Evolutionary conservation across 495 filamentous ascomycete genomes (phyloP).

Genomic region (Hyaloscypha variabilis): DNA sequence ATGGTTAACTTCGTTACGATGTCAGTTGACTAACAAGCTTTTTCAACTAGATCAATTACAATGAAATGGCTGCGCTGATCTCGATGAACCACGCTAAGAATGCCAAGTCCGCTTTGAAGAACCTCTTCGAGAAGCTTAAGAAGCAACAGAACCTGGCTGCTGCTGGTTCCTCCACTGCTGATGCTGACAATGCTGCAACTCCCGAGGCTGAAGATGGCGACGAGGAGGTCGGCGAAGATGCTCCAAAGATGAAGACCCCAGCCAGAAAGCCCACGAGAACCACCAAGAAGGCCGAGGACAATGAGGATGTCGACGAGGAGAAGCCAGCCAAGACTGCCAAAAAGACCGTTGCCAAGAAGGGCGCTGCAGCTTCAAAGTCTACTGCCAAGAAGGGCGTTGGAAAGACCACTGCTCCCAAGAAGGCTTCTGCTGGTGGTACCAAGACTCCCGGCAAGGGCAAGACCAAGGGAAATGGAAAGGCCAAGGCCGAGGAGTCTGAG

Average conservation of each 20-base stretch:
- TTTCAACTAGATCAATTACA: conserved; percentile 29
- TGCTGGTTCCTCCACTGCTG: not conserved
- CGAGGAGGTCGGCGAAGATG: not conserved
- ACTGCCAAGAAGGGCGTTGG: conserved; percentile 15
- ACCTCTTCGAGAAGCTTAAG: conserved; percentile 27
- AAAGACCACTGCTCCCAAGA: conserved; percentile 17
- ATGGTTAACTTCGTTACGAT: too few species aligned
- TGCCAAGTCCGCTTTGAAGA: conserved; percentile 15
- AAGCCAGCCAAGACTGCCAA: not conserved
- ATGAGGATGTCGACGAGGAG: not conserved
- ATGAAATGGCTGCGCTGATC: conserved; percentile 16
- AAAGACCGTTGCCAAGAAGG: conserved; percentile 8
- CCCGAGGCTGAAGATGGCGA: not conserved
- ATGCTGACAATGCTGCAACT: not conserved
- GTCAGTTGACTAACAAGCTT: not conserved
- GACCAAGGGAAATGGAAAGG: conserved; percentile 5
- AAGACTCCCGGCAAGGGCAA: conserved; percentile 17
- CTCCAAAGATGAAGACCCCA: not conserved
- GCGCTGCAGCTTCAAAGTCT: not conserved
- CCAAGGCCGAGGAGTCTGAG: conserved; percentile 5
- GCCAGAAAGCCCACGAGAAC: conserved; percentile 4
- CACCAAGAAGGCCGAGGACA: conserved; percentile 5
- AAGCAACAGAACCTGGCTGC: not conserved
- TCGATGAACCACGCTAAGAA: conserved; percentile 28
- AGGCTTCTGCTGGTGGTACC: not conserved